Conservation (phyloP, 2,329 filamentous ascomycete species). For the Ophiostoma quercus region DNA sequence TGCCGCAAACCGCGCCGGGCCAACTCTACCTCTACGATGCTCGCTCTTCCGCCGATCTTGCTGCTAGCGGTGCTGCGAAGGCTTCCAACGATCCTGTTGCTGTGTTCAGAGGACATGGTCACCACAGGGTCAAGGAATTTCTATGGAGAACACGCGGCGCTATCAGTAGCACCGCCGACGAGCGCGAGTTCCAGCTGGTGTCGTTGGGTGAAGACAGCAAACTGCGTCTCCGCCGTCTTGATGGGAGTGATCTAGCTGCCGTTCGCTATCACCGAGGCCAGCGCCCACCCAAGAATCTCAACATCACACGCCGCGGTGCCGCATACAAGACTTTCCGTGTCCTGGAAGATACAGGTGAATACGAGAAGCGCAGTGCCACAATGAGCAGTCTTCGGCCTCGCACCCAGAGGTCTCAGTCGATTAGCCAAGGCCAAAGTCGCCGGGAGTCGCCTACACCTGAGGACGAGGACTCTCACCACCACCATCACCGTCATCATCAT, state of each 20-base stretch:
- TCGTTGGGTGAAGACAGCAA: slow-evolving; percentile 88
- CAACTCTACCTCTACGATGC: slow-evolving; percentile 80
- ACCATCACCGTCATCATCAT: neutral
- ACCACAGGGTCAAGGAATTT: slow-evolving; percentile 79
- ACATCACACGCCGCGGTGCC: slow-evolving; percentile 76
- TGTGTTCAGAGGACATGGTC: slow-evolving; percentile 57
- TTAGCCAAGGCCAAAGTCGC: slow-evolving; percentile 19
- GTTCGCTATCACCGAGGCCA: slow-evolving; percentile 71
- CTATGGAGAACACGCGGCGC: slow-evolving; percentile 76
- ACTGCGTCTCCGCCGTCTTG: slow-evolving; percentile 69
- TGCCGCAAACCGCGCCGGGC: slow-evolving; percentile 85
- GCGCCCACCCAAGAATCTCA: slow-evolving; percentile 58
- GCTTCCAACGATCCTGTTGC: slow-evolving; percentile 44
- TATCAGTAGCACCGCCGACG: slow-evolving; percentile 62
- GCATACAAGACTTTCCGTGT: slow-evolving; percentile 80
- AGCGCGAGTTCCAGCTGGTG: slow-evolving; percentile 86
- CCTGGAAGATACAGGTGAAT: slow-evolving; percentile 53
- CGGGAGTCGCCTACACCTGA: slow-evolving; percentile 13
- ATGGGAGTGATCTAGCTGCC: slow-evolving; percentile 56
- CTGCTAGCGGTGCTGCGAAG: slow-evolving; percentile 38
- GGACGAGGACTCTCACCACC: slow-evolving; percentile 3
- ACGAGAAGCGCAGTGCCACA: slow-evolving; percentile 55
- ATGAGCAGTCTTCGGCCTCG: slow-evolving; percentile 56
- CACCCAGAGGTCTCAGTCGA: slow-evolving; percentile 10
- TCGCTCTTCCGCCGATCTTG: slow-evolving; percentile 34